Percentiles rank a stretch among this genome's conserved stretches.
These are phyloP conservation scores for Lizonia empirigonia DNA, from an alignment of 2,329 filamentous ascomycete species.

Conservation along the genomic window DNA sequence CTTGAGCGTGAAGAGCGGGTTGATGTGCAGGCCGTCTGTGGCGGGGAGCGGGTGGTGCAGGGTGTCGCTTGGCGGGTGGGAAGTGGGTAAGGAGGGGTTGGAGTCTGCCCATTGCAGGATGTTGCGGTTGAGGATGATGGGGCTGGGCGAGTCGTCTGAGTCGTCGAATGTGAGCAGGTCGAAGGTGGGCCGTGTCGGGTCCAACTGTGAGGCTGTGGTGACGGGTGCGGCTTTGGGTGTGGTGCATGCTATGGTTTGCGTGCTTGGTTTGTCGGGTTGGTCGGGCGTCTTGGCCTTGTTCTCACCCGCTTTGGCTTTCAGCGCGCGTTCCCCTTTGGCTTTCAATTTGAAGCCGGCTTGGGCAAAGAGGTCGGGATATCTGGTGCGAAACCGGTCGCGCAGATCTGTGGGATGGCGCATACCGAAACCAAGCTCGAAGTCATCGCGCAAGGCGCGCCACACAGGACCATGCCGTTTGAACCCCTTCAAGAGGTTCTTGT, in stretches of 20 bases:
- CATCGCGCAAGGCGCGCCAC: constrained; percentile 65
- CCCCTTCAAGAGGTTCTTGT: constrained; percentile 63
- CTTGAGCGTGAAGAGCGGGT: constrained; percentile 39
- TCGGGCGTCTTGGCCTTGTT: not conserved
- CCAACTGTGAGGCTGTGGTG: constrained; percentile 10
- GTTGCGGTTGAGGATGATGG: constrained; percentile 45
- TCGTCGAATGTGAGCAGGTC: constrained; percentile 31
- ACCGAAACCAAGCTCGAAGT: constrained; percentile 57
- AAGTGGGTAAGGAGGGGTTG: constrained; percentile 25
- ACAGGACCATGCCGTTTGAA: constrained; percentile 64
- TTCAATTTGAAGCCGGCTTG: constrained; percentile 53
- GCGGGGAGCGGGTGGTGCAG: constrained; percentile 20
- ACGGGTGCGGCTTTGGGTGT: not conserved
- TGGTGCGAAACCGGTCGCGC: constrained; percentile 65
- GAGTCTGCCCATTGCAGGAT: constrained; percentile 49
- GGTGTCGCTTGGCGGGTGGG: constrained; percentile 2
- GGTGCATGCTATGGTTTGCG: not conserved
- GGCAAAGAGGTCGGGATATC: constrained; percentile 63
- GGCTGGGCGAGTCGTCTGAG: constrained; percentile 28
- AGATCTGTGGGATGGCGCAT: constrained; percentile 62
- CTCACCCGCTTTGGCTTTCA: constrained; percentile 23
- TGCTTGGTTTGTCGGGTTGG: not conserved
- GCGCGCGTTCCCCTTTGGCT: constrained; percentile 31
- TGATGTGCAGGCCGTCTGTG: constrained; percentile 36
- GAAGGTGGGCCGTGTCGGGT: constrained; percentile 20